These are phyloP conservation scores for Debaryomycetaceae sp. DNA, from an alignment of 1,139 yeast genomes.

Conservation along the genomic window DNA sequence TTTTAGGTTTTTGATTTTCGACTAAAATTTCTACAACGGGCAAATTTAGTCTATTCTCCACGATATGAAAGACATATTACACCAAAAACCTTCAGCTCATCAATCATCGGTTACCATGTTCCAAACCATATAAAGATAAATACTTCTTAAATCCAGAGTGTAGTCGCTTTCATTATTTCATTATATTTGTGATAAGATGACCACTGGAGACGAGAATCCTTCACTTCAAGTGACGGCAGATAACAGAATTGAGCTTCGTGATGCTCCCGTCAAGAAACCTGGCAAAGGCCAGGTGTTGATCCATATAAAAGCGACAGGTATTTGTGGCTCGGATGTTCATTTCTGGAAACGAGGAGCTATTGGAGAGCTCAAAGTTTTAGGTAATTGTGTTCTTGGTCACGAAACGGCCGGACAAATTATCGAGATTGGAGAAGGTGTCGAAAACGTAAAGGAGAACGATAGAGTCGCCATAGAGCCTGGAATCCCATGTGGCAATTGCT, in stretches of 20 bases:
- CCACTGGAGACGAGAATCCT: conserved; percentile 16
- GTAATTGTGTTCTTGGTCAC: conserved; percentile 29
- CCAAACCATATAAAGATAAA: too few relatives aligned
- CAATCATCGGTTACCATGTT: too few relatives aligned
- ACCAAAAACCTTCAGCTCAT: too few relatives aligned
- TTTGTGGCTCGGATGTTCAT: conserved; percentile 36
- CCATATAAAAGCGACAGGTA: conserved; percentile 44
- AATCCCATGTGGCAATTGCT: conserved; percentile 27
- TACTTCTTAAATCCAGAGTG: too few relatives aligned
- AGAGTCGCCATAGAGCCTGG: conserved; percentile 28
- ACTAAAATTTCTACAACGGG: not conserved
- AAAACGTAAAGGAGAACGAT: conserved; percentile 26
- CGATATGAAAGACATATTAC: too few relatives aligned
- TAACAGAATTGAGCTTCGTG: conserved; percentile 25
- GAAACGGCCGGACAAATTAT: conserved; percentile 30
- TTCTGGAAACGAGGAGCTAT: conserved; percentile 31
- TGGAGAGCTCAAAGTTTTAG: conserved; percentile 27
- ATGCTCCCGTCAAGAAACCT: conserved; percentile 3
- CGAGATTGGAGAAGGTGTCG: conserved; percentile 26
- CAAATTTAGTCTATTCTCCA: not conserved
- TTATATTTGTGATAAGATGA: too few relatives aligned
- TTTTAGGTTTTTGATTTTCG: too few relatives aligned
- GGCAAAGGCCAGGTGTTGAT: conserved; percentile 50
- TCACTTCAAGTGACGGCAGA: conserved; percentile 27
- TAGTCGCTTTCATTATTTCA: too few relatives aligned